Conservation (phyloP, 2,329 filamentous ascomycete genomes). For the Pyrenophora seminiperda region DNA sequence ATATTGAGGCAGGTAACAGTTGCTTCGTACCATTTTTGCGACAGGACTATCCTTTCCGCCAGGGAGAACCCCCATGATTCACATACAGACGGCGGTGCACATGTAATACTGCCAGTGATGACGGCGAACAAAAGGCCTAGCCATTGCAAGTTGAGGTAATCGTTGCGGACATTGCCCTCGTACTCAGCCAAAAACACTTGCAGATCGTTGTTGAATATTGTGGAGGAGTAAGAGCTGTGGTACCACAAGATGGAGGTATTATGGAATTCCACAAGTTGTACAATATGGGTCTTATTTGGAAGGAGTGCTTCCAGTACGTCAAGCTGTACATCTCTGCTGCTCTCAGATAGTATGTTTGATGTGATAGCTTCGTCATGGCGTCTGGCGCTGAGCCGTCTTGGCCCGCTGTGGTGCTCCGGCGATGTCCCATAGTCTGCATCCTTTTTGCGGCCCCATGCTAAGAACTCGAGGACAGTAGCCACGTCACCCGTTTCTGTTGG, state of each 20-base stretch:
- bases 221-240: conserved; percentile 44
- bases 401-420: conserved; percentile 19
- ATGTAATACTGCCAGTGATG: conserved; percentile 50
- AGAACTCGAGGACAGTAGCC: conserved; percentile 55
- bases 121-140: conserved; percentile 51
- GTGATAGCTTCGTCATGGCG: conserved; percentile 1
- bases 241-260: conserved; percentile 47
- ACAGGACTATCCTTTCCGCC: conserved; percentile 47
- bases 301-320: conserved; percentile 43
- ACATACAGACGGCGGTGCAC: conserved; percentile 39
- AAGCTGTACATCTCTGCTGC: conserved; percentile 22
- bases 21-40: conserved; percentile 53
- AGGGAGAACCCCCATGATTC: conserved; percentile 49
- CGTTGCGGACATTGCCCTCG: conserved; percentile 44
- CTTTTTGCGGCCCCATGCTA: conserved; percentile 57
- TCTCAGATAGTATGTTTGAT: conserved; percentile 6
- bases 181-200: conserved; percentile 20
- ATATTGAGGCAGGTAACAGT: conserved; percentile 51
- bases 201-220: conserved; percentile 11
- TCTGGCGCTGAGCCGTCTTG: conserved; percentile 1
- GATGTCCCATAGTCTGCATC: conserved; percentile 32
- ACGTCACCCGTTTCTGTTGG: conserved; percentile 38
- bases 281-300: conserved; percentile 17
- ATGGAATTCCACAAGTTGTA: conserved; percentile 44
- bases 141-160: conserved; percentile 51